Evolutionary conservation across 139 green algal genomes (phyloP).

Genomic region (Chlamydomonas sphaeroides): DNA sequence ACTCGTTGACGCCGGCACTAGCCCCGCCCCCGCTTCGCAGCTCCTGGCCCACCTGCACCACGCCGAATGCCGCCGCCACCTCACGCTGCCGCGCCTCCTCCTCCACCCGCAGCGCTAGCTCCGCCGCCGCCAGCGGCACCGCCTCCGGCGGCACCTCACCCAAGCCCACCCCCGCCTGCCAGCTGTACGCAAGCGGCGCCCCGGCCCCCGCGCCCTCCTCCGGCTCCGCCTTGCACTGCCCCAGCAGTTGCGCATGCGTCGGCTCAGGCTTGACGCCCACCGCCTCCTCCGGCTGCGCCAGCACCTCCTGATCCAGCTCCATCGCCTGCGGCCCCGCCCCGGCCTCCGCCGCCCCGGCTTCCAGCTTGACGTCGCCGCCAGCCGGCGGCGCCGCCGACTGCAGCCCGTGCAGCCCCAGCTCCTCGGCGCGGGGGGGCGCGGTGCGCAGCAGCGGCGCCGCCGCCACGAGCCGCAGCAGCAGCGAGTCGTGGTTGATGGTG

Average conservation of each 20-base stretch:
- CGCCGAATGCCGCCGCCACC: slow-evolving; percentile 3
- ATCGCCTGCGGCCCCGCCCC: too few relatives aligned
- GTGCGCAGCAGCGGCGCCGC: slow-evolving; percentile 29
- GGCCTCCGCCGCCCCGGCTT: background rate
- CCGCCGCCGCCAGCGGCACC: slow-evolving; percentile 61
- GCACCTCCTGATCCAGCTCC: background rate
- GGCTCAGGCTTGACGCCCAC: background rate
- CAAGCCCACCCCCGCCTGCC: slow-evolving; percentile 17
- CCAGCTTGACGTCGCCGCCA: background rate
- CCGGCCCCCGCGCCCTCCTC: background rate
- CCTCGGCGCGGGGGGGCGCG: background rate
- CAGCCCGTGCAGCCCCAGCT: background rate
- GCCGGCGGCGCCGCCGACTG: slow-evolving; percentile 38
- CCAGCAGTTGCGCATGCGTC: too few relatives aligned
- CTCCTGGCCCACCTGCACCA: slow-evolving; percentile 43
- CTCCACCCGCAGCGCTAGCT: slow-evolving; percentile 68
- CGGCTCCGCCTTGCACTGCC: background rate
- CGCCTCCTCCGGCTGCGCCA: background rate
- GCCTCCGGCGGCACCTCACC: slow-evolving; percentile 36
- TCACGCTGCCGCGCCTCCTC: slow-evolving; percentile 59
- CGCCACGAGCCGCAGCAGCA: slow-evolving; percentile 71
- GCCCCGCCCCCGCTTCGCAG: too few relatives aligned
- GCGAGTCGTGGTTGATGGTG: slow-evolving; percentile 75
- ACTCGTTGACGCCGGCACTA: too few relatives aligned
- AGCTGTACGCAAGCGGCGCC: background rate